phyloP scores from a whole-genome alignment of 1,284 basidiomycete species.

The Bondarzewia mesenterica region DNA sequence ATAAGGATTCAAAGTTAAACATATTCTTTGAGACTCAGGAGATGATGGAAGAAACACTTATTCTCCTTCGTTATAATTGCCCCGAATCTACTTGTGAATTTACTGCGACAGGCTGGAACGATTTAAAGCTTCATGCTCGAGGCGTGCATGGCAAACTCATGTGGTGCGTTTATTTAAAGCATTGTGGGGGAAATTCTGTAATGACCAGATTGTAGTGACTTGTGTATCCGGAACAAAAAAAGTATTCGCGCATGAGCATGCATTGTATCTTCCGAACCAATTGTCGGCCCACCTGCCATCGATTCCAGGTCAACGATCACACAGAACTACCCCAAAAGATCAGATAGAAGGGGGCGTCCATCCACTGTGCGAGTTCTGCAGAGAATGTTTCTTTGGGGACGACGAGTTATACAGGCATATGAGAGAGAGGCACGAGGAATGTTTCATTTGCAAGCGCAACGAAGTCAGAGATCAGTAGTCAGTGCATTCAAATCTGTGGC shows the following conservation, averaged over 20 bases:
- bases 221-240: slow-evolving; percentile 91
- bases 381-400: slow-evolving; percentile 82
- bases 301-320: slow-evolving; percentile 43
- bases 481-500: slow-evolving; percentile 25
- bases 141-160: slow-evolving; percentile 72
- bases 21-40: slow-evolving; percentile 88
- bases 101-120: slow-evolving; percentile 82
- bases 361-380: slow-evolving; percentile 87
- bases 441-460: slow-evolving; percentile 85
- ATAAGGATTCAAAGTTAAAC: slow-evolving; percentile 70
- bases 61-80: slow-evolving; percentile 86
- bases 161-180: slow-evolving; percentile 49
- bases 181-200: not conserved
- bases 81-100: slow-evolving; percentile 77
- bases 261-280: slow-evolving; percentile 67
- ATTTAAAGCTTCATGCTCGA: slow-evolving; percentile 76
- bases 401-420: slow-evolving; percentile 95
- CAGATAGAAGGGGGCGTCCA: slow-evolving; percentile 65
- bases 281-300: slow-evolving; percentile 79
- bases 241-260: slow-evolving; percentile 94
- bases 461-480: slow-evolving; percentile 83
- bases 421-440: slow-evolving; percentile 92
- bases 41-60: slow-evolving; percentile 93
- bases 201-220: slow-evolving; percentile 43
- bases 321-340: slow-evolving; percentile 38